Base-by-base conservation (phyloP, 805 yeast species). In the Alloascoidea africana region DNA sequence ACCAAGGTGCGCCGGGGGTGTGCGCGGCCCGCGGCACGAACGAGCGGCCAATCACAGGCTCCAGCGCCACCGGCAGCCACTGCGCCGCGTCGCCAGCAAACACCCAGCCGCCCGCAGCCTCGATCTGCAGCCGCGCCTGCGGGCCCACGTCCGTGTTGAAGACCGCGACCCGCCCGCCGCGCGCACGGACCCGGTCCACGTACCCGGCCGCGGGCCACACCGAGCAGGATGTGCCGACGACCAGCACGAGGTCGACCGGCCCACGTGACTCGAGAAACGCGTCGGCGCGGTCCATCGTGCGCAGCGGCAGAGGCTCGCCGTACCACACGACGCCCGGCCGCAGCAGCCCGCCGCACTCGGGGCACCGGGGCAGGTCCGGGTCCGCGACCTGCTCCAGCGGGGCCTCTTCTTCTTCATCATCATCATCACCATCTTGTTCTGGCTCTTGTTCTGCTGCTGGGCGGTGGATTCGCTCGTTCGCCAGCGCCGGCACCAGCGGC, bases 321-420 rank as follows among this genome's bases (percentile, higher is more conserved):
- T 80, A 84, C 96, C 95, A 86, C 4, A 85, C 87, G 2, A 86
- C 93, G 0, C 91, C 94, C 0, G 96, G 96, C 16, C 96, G 62
- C 41, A 86, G 56, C 8, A 80, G 51, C 0, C 76, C 78, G 3
- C 63, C 65, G 51, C 96, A 86, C 6, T 58, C 58, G 0, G 95
- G 94, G 52, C 96, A 86, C 32, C 55, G 66, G 1, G 95, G 95
- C 6, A 84, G 62, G 8, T 23, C 30, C n/a, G n/a, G n/a, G n/a
- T n/a, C n/a, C n/a, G n/a, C n/a, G n/a, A n/a, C n/a, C n/a, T n/a
- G n/a, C 30, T 23, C n/a, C 8, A 23, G 30, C n/a, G 30, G 30
- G 8, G n/a, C n/a, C 8, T 23, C n/a, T 23, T 23, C n/a, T 2
- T 72, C 73, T 1, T 55, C 50, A 35, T 58, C 68, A 2, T 63